These are phyloP conservation scores for Leccinum variicolor DNA, from an alignment of 768 basidiomycete species.

Conservation along the genomic window DNA sequence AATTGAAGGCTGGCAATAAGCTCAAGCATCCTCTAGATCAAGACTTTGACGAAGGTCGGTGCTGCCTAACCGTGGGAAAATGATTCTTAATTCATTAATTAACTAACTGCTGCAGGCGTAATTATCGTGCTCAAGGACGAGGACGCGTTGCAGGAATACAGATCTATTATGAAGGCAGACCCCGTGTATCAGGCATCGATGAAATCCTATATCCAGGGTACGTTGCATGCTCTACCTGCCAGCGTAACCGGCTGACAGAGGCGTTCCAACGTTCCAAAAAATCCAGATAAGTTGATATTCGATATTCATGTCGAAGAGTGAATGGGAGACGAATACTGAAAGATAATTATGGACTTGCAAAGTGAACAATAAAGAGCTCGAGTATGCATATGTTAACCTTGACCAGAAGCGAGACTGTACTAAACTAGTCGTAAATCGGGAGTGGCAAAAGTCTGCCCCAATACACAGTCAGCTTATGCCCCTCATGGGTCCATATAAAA, in stretches of 20 bases:
- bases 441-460: slow-evolving; percentile 56
- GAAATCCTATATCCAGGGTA: slow-evolving; percentile 20
- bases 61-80: not conserved
- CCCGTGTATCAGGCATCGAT: slow-evolving; percentile 1
- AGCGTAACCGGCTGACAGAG: not conserved
- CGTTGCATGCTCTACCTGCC: not conserved
- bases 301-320: slow-evolving; percentile 18
- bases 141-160: not conserved
- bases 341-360: not conserved
- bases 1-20: too few relatives aligned
- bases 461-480: slow-evolving; percentile 4
- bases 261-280: not conserved
- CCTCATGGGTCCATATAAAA: not conserved
- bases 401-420: not conserved
- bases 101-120: not conserved
- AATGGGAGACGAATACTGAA: not conserved
- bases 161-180: slow-evolving; percentile 4
- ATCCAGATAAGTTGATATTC: slow-evolving; percentile 21
- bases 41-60: too few relatives aligned
- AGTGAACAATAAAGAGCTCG: slow-evolving; percentile 5
- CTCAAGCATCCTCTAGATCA: too few relatives aligned
- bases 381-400: not conserved
- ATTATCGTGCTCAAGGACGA: not conserved
- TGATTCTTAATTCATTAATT: not conserved
- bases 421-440: slow-evolving; percentile 61